These are phyloP conservation scores for Beta macrorhiza DNA, from an alignment of 179 eudicot species.

Conservation along the genomic window DNA sequence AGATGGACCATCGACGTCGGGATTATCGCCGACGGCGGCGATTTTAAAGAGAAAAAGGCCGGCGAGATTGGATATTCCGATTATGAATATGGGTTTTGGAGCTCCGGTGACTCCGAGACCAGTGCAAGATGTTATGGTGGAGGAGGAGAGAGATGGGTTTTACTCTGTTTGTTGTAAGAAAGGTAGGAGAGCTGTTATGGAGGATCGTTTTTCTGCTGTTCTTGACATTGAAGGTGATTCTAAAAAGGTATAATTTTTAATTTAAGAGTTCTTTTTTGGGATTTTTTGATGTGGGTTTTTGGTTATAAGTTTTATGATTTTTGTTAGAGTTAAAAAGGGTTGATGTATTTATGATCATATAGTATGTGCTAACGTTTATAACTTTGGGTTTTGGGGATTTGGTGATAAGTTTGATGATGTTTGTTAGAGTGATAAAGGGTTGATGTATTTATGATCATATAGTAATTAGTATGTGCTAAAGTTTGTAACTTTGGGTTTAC, in stretches of 20 bases:
- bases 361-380: background rate
- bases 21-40: constrained; percentile 35
- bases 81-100: constrained; percentile 29
- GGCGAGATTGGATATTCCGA: constrained; percentile 60
- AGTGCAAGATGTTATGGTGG: constrained; percentile 35
- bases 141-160: constrained; percentile 63
- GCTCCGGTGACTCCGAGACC: constrained; percentile 25
- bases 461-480: background rate
- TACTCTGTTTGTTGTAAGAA: constrained; percentile 79
- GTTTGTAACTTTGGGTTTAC: background rate
- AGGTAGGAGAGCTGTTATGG: constrained; percentile 78
- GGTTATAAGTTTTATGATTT: no score
- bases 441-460: no score
- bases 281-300: background rate
- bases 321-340: no score
- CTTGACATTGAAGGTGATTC: constrained; percentile 50
- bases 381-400: background rate
- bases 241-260: constrained; percentile 54
- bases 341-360: no score
- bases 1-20: constrained; percentile 21
- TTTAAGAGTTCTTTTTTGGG: background rate
- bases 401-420: no score
- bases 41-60: constrained; percentile 75
- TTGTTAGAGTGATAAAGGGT: no score
- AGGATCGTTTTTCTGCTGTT: constrained; percentile 71